Conservation (phyloP, 1,139 yeast genomes). For the Nakaseomyces bracarensis region DNA sequence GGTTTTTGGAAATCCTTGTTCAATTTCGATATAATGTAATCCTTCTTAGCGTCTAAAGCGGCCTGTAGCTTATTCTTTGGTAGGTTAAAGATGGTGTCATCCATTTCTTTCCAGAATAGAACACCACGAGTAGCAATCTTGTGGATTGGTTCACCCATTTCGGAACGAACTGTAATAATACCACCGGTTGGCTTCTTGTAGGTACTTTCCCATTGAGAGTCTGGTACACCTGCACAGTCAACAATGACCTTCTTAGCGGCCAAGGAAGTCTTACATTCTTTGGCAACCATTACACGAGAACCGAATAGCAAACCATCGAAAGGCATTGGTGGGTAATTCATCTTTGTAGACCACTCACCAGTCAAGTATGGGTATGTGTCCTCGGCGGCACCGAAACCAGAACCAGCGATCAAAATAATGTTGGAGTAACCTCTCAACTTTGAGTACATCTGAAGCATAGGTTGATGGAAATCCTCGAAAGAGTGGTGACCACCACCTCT, state of each 20-base stretch:
- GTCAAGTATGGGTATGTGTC: slow-evolving; percentile 96
- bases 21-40: slow-evolving; percentile 72
- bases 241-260: slow-evolving; percentile 92
- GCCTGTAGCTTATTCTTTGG: slow-evolving; percentile 86
- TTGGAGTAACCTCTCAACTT: slow-evolving; percentile 87
- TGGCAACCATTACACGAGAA: slow-evolving; percentile 94
- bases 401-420: slow-evolving; percentile 88
- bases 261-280: slow-evolving; percentile 89
- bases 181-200: slow-evolving; percentile 97
- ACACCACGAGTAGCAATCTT: slow-evolving; percentile 98
- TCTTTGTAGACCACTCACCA: slow-evolving; percentile 85
- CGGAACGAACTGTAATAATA: slow-evolving; percentile 88
- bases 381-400: slow-evolving; percentile 95
- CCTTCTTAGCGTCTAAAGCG: slow-evolving; percentile 74
- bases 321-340: slow-evolving; percentile 96
- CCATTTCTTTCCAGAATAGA: slow-evolving; percentile 92
- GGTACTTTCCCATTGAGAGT: slow-evolving; percentile 84
- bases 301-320: slow-evolving; percentile 96
- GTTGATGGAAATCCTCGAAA: slow-evolving; percentile 97
- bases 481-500: slow-evolving; percentile 99
- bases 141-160: slow-evolving; percentile 99
- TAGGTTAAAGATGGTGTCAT: slow-evolving; percentile 80
- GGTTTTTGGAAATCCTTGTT: slow-evolving; percentile 96
- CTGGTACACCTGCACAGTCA: slow-evolving; percentile 82
- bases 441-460: slow-evolving; percentile 89